Evolutionary conservation across 768 basidiomycete genomes (phyloP).

Genomic region (Botryobasidium botryosum): DNA sequence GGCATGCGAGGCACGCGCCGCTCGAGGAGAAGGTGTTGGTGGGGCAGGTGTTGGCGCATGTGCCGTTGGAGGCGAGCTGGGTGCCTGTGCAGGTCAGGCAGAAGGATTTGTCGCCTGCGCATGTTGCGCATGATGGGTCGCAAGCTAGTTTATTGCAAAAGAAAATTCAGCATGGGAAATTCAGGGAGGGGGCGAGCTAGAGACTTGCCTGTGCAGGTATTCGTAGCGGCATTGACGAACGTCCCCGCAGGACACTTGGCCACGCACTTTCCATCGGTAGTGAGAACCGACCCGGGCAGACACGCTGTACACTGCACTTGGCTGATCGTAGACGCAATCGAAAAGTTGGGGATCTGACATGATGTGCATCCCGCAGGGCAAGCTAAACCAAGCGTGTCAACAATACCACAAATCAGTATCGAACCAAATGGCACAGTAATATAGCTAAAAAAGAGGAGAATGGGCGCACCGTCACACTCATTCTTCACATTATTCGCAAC

Average conservation of each 20-base stretch:
- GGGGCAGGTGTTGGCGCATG: slow-evolving; percentile 63
- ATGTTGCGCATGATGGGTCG: slow-evolving; percentile 56
- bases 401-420: too few relatives aligned
- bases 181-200: too few relatives aligned
- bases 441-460: slow-evolving; percentile 1
- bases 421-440: slow-evolving; percentile 2
- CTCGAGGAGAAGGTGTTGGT: slow-evolving; percentile 48
- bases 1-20: slow-evolving; percentile 55
- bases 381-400: too few relatives aligned
- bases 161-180: background rate
- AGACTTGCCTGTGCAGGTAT: slow-evolving; percentile 56
- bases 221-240: slow-evolving; percentile 43
- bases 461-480: slow-evolving; percentile 62
- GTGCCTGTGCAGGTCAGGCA: slow-evolving; percentile 55
- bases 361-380: slow-evolving; percentile 72
- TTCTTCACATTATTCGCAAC: slow-evolving; percentile 69
- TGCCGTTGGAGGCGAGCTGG: slow-evolving; percentile 51
- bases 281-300: slow-evolving; percentile 58
- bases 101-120: slow-evolving; percentile 44
- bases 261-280: slow-evolving; percentile 52
- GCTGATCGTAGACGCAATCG: slow-evolving; percentile 41
- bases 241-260: slow-evolving; percentile 53
- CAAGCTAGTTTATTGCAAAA: slow-evolving; percentile 30
- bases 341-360: slow-evolving; percentile 62
- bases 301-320: slow-evolving; percentile 63